Evolutionary conservation across 2,329 filamentous ascomycete genomes (phyloP).

Genomic region (Fusarium succisae): DNA sequence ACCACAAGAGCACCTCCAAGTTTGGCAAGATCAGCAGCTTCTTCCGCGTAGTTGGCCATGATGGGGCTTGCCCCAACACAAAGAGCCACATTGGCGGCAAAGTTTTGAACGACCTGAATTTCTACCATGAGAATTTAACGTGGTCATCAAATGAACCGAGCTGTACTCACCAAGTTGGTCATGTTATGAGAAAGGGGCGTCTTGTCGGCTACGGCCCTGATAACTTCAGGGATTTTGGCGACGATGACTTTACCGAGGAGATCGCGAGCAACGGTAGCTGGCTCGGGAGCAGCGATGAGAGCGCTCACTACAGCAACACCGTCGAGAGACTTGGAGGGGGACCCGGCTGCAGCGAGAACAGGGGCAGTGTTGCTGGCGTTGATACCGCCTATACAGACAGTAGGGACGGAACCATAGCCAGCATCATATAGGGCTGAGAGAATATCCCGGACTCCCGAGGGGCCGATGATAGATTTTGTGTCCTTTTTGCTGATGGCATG

Average conservation of each 20-base stretch:
- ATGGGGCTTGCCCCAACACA: conserved; percentile 89
- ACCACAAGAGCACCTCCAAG: conserved; percentile 84
- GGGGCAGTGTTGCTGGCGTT: conserved; percentile 78
- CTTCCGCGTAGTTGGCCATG: conserved; percentile 88
- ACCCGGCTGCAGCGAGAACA: conserved; percentile 74
- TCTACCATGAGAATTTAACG: not conserved
- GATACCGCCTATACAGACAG: conserved; percentile 91
- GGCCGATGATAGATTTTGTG: conserved; percentile 73
- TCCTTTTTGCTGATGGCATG: conserved; percentile 74
- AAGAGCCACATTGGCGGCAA: conserved; percentile 90
- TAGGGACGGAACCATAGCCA: conserved; percentile 58
- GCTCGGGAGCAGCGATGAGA: conserved; percentile 78
- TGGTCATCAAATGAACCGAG: not conserved
- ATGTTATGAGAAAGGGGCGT: conserved; percentile 92
- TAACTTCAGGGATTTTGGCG: conserved; percentile 60
- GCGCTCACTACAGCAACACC: conserved; percentile 92
- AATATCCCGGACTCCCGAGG: conserved; percentile 63
- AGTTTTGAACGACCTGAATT: conserved; percentile 81
- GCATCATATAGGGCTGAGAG: conserved; percentile 64
- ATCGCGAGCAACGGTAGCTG: conserved; percentile 67
- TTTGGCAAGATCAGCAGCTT: conserved; percentile 81
- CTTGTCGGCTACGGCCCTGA: conserved; percentile 68
- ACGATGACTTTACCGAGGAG: conserved; percentile 60
- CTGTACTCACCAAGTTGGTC: conserved; percentile 77
- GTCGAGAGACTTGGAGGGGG: conserved; percentile 69